phyloP scores from a whole-genome alignment of 2,329 filamentous ascomycete genomes.

The Fusarium coffeatum region DNA sequence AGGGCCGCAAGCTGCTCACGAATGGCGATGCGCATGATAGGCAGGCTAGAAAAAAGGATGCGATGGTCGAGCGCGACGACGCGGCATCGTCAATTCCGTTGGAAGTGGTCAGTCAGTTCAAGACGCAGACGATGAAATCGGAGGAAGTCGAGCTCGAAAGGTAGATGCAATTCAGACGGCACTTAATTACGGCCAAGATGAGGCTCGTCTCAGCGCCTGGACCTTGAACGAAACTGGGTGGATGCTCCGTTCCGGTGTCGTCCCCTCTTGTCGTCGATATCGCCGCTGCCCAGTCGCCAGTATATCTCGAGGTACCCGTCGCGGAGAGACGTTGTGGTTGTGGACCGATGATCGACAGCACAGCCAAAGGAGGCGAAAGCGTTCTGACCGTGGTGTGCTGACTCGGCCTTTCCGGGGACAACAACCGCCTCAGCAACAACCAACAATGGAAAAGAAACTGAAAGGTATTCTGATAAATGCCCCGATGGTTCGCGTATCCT shows the following conservation, averaged over 20 bases:
- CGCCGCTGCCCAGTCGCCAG: conserved; percentile 8
- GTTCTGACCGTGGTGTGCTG: conserved; percentile 30
- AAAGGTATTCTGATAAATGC: neutral
- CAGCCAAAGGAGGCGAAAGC: conserved; percentile 39
- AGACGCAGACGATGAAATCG: conserved; percentile 11
- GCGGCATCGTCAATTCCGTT: conserved; percentile 45
- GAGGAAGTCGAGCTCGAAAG: conserved; percentile 13
- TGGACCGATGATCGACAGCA: conserved; percentile 42
- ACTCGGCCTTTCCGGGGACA: conserved; percentile 31
- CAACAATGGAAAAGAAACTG: neutral
- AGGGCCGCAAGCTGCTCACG: conserved; percentile 86
- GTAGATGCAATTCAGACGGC: neutral
- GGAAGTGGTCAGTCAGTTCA: conserved; percentile 15
- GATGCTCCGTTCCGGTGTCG: neutral
- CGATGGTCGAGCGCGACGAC: conserved; percentile 38
- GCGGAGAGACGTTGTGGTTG: conserved; percentile 28
- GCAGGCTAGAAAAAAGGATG: conserved; percentile 41
- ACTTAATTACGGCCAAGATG: conserved; percentile 1
- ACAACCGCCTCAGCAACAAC: conserved; percentile 3
- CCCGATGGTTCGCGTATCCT: neutral
- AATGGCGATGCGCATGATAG: conserved; percentile 83
- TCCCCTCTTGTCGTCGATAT: conserved; percentile 9
- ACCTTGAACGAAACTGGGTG: conserved; percentile 8
- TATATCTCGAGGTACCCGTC: conserved; percentile 14
- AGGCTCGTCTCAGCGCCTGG: conserved; percentile 5